Evolutionary conservation across 192 early-diverging fungal genomes (phyloP), one percentile per base, ranked within the genome.

Genomic region (Gigaspora rosea): DNA sequence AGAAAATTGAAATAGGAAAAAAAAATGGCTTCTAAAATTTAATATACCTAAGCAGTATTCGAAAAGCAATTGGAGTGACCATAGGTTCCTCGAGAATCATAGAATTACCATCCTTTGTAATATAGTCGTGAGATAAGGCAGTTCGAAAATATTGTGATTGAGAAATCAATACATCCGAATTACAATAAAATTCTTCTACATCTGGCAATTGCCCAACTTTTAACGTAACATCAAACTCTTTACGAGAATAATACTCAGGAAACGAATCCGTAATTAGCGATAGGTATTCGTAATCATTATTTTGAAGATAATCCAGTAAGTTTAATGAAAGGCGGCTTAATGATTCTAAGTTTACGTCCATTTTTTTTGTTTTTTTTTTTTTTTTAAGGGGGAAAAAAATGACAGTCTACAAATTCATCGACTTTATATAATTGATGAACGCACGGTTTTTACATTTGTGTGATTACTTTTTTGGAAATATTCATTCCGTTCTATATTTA

Each of bases 141-240:
- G 57, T 58, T 58, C 20, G 57, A 58, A 58, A 58, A 58, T 58
- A 58, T 58, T 18, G 22, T 18, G 57, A 58, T 58, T 18, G 16
- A 2, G 57, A 58, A 58, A 8, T 58, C 22, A 58, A 27, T 20
- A 58, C 22, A 20, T 58, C 20, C 22, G 57, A 58, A 58, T 58
- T 58, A 58, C 57, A 58, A 58, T 58, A 58, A 20, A 18, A 58
- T 10, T 58, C 18, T 58, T 58, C 57, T 58, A 18, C 57, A 58
- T 20, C 20, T 7, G 41, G 41, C 41, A 41, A 41, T 6, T 41
- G 41, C 7, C 41, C 41, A 58, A 58, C 6, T 58, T 10, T 58
- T 58, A 58, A 18, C 22, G 22, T 58, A 58, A 58, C 57, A 58
- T 58, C 57, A 22, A 58, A 58, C 7, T 58, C n/a, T 22, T 58